phyloP scores from a whole-genome alignment of 1,139 yeast genomes.

The Starmera stellimalicola region DNA sequence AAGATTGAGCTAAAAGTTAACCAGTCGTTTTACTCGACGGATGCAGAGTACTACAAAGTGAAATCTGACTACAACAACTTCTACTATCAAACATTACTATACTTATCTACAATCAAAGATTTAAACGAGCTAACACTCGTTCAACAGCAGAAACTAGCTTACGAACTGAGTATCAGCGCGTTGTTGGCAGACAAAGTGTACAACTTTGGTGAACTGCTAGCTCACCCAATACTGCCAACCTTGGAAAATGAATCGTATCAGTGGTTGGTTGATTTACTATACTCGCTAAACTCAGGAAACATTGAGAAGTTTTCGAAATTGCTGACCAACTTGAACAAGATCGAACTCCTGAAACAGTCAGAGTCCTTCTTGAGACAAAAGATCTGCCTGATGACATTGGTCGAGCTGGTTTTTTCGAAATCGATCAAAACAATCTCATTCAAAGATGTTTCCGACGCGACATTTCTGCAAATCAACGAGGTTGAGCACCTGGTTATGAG shows the following conservation, averaged over 20 bases:
- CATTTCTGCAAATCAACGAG: slow-evolving; percentile 48
- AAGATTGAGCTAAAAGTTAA: slow-evolving; percentile 62
- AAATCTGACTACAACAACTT: slow-evolving; percentile 72
- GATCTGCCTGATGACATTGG: slow-evolving; percentile 83
- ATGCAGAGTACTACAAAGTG: slow-evolving; percentile 66
- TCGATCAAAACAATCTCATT: slow-evolving; percentile 69
- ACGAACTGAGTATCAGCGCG: slow-evolving; percentile 80
- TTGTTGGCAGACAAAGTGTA: slow-evolving; percentile 85
- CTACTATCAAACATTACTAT: slow-evolving; percentile 59
- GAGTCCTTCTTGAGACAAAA: slow-evolving; percentile 76
- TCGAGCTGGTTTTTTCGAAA: slow-evolving; percentile 77
- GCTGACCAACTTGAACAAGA: slow-evolving; percentile 33
- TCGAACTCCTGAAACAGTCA: slow-evolving; percentile 52
- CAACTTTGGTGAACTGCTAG: slow-evolving; percentile 89
- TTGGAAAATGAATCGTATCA: slow-evolving; percentile 41
- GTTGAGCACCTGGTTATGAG: slow-evolving; percentile 90
- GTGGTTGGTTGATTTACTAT: slow-evolving; percentile 70
- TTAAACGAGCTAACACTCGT: slow-evolving; percentile 39
- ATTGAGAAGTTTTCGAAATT: slow-evolving; percentile 49
- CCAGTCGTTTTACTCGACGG: slow-evolving; percentile 77
- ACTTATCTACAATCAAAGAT: slow-evolving; percentile 45
- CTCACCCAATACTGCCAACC: slow-evolving; percentile 71
- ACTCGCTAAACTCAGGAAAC: slow-evolving; percentile 71
- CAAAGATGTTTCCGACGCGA: slow-evolving; percentile 66
- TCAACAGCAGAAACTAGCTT: slow-evolving; percentile 55